These are phyloP conservation scores for Aspergillus aculeatus DNA, from an alignment of 2,329 filamentous ascomycete genomes.

Conservation along the genomic window DNA sequence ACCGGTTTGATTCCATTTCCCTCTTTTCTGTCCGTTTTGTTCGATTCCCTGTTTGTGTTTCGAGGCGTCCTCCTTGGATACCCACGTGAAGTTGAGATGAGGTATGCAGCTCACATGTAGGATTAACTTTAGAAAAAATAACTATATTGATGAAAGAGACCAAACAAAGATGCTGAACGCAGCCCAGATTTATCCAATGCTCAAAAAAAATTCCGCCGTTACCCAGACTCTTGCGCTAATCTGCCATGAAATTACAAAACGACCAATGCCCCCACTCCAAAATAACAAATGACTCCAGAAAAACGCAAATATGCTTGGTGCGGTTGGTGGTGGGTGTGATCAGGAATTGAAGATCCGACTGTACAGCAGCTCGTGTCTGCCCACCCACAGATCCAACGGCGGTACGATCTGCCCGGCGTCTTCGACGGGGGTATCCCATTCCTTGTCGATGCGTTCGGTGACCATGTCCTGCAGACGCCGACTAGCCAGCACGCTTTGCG, in stretches of 20 bases:
- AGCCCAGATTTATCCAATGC: slow-evolving; percentile 10
- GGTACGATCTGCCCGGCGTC: slow-evolving; percentile 63
- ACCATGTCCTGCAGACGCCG: slow-evolving; percentile 54
- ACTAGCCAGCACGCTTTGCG: slow-evolving; percentile 59
- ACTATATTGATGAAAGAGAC: neutral
- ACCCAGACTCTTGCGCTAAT: neutral
- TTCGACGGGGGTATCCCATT: slow-evolving; percentile 50
- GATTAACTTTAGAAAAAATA: slow-evolving; percentile 25
- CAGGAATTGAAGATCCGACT: slow-evolving; percentile 67
- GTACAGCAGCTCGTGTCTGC: slow-evolving; percentile 64
- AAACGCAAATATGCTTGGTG: neutral
- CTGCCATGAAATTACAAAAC: neutral
- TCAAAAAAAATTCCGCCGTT: neutral
- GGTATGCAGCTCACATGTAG: slow-evolving; percentile 30
- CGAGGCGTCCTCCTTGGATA: slow-evolving; percentile 27
- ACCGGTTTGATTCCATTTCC: slow-evolving; percentile 13
- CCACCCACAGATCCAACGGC: slow-evolving; percentile 63
- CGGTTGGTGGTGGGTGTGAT: slow-evolving; percentile 11
- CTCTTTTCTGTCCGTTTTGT: slow-evolving; percentile 10
- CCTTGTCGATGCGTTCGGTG: slow-evolving; percentile 46
- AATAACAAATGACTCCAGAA: neutral
- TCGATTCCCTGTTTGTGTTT: slow-evolving; percentile 8
- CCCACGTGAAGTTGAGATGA: slow-evolving; percentile 25
- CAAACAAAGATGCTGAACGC: neutral
- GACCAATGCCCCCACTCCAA: neutral